These are phyloP conservation scores for Aspergillus viridinutans DNA, from an alignment of 2,329 filamentous ascomycete species.

Conservation along the genomic window DNA sequence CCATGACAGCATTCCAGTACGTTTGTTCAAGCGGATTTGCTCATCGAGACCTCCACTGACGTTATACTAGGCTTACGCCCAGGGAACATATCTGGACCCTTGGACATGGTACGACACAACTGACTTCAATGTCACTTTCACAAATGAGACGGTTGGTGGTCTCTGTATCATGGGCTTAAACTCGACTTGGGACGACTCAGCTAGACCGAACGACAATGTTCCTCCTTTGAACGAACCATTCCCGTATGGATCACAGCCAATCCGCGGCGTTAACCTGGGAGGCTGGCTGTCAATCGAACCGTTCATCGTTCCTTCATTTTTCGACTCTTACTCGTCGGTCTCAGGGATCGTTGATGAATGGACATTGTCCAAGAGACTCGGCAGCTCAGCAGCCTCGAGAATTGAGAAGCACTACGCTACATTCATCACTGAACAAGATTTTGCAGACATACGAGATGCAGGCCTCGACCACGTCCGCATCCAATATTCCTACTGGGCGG, in stretches of 20 bases:
- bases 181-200: conserved; percentile 78
- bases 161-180: conserved; percentile 89
- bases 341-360: conserved; percentile 81
- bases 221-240: conserved; percentile 72
- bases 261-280: conserved; percentile 86
- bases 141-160: conserved; percentile 74
- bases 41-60: conserved; percentile 8
- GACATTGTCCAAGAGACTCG: conserved; percentile 69
- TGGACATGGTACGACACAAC: conserved; percentile 86
- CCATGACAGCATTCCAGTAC: conserved; percentile 55
- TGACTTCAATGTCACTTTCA: conserved; percentile 94
- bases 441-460: conserved; percentile 76
- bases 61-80: conserved; percentile 49
- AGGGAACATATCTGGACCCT: conserved; percentile 77
- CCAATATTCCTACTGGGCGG: conserved; percentile 91
- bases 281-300: conserved; percentile 94
- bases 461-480: conserved; percentile 97
- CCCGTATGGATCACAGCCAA: conserved; percentile 73
- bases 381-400: conserved; percentile 58
- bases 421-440: conserved; percentile 81
- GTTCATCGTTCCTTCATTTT: conserved; percentile 91
- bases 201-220: conserved; percentile 71
- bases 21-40: conserved; percentile 5
- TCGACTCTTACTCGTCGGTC: conserved; percentile 59
- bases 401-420: conserved; percentile 90